These are phyloP conservation scores for Dendrobium chrysotoxum DNA, from an alignment of 106 monocot genomes.

Conservation along the genomic window DNA sequence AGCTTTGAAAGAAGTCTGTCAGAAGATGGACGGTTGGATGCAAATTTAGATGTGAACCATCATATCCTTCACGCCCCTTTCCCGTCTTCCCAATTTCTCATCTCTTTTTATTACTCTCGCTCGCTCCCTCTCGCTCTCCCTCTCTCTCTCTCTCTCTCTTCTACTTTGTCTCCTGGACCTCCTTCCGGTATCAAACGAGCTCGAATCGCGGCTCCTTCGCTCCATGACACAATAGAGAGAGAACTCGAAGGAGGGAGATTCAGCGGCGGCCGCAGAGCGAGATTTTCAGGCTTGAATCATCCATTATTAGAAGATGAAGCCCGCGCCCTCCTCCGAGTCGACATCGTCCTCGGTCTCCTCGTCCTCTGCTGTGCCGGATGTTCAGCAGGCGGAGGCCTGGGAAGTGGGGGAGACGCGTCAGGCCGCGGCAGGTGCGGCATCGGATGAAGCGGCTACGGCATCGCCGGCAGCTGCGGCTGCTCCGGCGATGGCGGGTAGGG, in stretches of 20 bases:
- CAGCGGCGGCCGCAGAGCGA: neutral
- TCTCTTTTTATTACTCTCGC: neutral
- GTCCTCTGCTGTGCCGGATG: neutral
- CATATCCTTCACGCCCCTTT: neutral
- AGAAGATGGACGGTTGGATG: slow-evolving; percentile 4
- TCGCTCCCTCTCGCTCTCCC: neutral
- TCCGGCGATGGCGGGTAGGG: neutral
- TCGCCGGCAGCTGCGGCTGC: slow-evolving; percentile 6
- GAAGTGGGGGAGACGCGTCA: slow-evolving; percentile 1
- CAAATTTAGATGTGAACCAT: slow-evolving; percentile 1
- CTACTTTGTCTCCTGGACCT: neutral
- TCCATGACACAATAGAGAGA: neutral
- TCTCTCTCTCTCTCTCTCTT: neutral
- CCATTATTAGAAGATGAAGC: neutral
- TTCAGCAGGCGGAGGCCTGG: neutral
- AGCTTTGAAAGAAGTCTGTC: neutral
- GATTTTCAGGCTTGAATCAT: neutral
- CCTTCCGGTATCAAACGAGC: neutral
- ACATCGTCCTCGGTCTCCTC: slow-evolving; percentile 3
- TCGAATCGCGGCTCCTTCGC: neutral
- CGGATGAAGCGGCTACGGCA: neutral
- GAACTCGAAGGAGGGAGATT: slow-evolving; percentile 4
- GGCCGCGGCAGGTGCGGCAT: slow-evolving; percentile 9
- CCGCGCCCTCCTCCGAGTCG: neutral
- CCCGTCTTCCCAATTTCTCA: neutral